Conservation (phyloP, 1,139 yeast genomes). For the Yamadazyma diddensiae region DNA sequence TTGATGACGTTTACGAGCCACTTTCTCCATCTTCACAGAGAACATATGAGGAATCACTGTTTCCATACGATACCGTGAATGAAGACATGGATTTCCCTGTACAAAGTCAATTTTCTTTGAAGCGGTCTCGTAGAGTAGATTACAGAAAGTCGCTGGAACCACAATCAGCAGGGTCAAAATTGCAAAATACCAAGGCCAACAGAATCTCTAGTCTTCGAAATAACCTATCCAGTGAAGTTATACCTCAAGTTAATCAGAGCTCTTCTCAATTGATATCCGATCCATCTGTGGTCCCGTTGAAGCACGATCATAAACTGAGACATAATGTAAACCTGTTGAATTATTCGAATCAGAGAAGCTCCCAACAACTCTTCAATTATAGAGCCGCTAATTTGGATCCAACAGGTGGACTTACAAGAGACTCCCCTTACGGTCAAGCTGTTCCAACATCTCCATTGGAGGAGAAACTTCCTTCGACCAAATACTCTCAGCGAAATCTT, state of each 20-base stretch:
- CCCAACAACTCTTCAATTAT: slow-evolving; percentile 15
- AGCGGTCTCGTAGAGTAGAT: slow-evolving; percentile 41
- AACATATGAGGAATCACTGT: slow-evolving; percentile 12
- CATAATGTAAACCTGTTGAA: too few species aligned
- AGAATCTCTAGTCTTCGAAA: slow-evolving; percentile 33
- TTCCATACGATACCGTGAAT: slow-evolving; percentile 11
- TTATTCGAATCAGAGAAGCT: slow-evolving; percentile 12
- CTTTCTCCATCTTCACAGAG: slow-evolving; percentile 16
- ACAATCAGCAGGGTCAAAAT: slow-evolving; percentile 23
- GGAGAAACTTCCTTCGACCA: slow-evolving; percentile 15
- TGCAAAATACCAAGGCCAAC: slow-evolving; percentile 29
- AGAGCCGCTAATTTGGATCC: slow-evolving; percentile 14
- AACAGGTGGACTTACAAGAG: slow-evolving; percentile 10
- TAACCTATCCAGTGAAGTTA: slow-evolving; percentile 17
- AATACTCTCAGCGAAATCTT: slow-evolving; percentile 16
- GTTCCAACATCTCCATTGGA: slow-evolving; percentile 15
- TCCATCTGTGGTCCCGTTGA: slow-evolving; percentile 1
- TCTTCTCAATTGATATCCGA: not conserved
- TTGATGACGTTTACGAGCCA: slow-evolving; percentile 15
- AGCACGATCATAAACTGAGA: slow-evolving; percentile 4
- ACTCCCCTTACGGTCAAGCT: slow-evolving; percentile 17
- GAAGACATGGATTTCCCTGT: slow-evolving; percentile 9
- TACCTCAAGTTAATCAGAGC: slow-evolving; percentile 6
- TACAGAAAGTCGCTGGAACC: slow-evolving; percentile 26
- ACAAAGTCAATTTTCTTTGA: slow-evolving; percentile 29